These are phyloP conservation scores for Verticillium nubilum DNA, from an alignment of 2,329 filamentous ascomycete genomes.

Conservation along the genomic window DNA sequence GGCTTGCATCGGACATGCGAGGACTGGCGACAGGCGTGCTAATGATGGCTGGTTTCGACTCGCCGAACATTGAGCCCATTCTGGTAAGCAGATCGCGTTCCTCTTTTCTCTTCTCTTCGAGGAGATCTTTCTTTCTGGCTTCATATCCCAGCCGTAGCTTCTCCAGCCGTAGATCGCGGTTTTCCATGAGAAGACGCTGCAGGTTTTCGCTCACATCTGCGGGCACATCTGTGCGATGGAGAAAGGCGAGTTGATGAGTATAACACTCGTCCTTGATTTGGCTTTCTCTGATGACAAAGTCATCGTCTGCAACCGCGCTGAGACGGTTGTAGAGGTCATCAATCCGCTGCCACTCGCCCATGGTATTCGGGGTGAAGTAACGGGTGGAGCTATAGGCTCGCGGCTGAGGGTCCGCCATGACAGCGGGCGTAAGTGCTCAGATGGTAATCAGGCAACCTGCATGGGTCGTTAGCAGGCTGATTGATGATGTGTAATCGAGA, in stretches of 20 bases:
- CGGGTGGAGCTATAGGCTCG: neutral
- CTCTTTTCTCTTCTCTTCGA: neutral
- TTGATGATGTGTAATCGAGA: neutral
- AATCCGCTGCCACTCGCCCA: neutral
- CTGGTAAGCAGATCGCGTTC: neutral
- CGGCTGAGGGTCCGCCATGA: neutral
- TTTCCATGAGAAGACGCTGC: neutral
- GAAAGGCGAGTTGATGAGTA: neutral
- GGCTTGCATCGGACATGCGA: neutral
- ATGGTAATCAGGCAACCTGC: neutral
- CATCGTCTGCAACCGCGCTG: neutral
- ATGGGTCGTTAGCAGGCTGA: neutral
- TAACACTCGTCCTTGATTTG: neutral
- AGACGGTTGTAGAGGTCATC: neutral
- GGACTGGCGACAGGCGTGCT: neutral
- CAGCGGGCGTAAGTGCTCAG: neutral
- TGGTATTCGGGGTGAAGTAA: neutral
- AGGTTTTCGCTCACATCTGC: neutral
- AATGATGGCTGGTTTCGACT: neutral
- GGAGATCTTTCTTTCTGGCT: neutral
- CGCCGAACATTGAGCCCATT: neutral
- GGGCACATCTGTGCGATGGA: conserved; percentile 28
- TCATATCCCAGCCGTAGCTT: neutral
- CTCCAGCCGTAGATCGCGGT: neutral
- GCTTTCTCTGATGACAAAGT: neutral